Evolutionary conservation across 495 filamentous ascomycete species (phyloP), one percentile per base, ranked within the genome.

Genomic region (Aspergillus wentii): DNA sequence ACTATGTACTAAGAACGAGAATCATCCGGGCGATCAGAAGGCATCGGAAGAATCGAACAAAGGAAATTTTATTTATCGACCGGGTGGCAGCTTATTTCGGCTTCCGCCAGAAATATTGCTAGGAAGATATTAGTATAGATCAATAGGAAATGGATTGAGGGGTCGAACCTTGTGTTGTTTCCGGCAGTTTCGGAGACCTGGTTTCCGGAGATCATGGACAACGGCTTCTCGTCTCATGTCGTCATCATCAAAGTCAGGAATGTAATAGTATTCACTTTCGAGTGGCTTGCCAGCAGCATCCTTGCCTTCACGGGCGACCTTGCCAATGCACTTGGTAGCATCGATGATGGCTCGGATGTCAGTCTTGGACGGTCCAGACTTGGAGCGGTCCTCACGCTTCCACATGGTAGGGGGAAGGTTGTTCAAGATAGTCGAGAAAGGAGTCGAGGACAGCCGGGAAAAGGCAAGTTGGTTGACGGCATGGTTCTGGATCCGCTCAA

Each of bases 91-190:
- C 9, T 55, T 55, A 72, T 69, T 82, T 82, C 25, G 87, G 87
- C 51, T 85, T 83, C 54, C 85, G 86, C 88, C 88, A 94, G 67
- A 82, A 94, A 60, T 94, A 92, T 94, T 92, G 87, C 88, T 94
- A 38, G 31, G 41, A 35, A 51, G 37, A 47, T 10, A 44, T 55
- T 40, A 59, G 42, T 30, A 11, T 14, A 36, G 27, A 30, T 19
- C 17, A 21, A 13, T 23, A 43, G 28, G 33, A 31, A 11, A 46
- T 19, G 4, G 22, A 33, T 16, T 35, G 8, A 3, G 38, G 22
- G 26, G 23, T 63, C 70, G 54, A 68, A 98, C 92, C 86, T 98
- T 98, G 63, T 98, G 92, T 52, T 87, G 84, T 65, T 94, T 95
- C 44, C 92, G 73, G 51, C 90, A 95, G 57, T 78, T 82, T 38